phyloP scores from a whole-genome alignment of 148 eudicot species.

The Rhododendron williamsianum region DNA sequence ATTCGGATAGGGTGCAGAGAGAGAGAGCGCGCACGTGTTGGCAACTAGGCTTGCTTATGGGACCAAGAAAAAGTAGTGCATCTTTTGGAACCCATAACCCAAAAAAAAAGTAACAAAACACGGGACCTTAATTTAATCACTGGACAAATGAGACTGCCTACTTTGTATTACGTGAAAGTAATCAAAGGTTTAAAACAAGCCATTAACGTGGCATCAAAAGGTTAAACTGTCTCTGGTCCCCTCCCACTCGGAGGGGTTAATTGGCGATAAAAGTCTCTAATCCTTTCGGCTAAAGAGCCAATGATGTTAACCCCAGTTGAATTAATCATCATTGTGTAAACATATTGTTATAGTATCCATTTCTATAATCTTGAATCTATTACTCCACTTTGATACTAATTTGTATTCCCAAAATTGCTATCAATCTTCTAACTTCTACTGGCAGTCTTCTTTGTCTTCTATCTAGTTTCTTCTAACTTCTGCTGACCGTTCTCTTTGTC shows the following conservation, averaged over 20 bases:
- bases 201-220: conserved; percentile 13
- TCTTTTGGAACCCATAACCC: conserved; percentile 2
- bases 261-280: conserved; percentile 9
- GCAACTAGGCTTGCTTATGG: not conserved
- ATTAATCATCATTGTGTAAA: not conserved
- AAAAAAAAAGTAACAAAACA: not conserved
- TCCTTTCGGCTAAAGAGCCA: conserved; percentile 16
- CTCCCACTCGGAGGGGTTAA: not conserved
- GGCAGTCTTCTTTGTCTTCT: not conserved
- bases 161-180: not conserved
- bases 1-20: too few species aligned
- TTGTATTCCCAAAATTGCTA: not conserved
- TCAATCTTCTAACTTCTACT: not conserved
- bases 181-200: conserved; percentile 3
- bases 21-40: not conserved
- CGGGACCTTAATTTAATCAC: not conserved
- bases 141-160: not conserved
- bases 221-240: conserved; percentile 16
- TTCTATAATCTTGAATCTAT: too few species aligned
- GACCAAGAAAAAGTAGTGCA: not conserved
- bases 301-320: not conserved
- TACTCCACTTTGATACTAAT: not conserved
- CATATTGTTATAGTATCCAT: not conserved
- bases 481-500: not conserved
- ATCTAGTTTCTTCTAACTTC: not conserved